phyloP scores from a whole-genome alignment of 768 basidiomycete species.

The Mycena pura region DNA sequence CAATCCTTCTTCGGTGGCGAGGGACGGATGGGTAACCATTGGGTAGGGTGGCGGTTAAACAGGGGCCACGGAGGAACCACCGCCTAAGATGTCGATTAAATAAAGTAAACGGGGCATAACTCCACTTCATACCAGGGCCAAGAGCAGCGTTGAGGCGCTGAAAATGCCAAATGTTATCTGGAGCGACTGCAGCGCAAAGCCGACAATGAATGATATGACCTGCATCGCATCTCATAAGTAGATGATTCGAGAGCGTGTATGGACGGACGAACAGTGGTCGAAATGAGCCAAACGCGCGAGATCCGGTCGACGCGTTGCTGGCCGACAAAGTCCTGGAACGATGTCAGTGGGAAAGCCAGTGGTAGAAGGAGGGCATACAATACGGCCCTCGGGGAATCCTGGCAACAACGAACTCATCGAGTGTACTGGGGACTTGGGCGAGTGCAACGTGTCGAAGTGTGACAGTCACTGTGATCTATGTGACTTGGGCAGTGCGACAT shows the following conservation, averaged over 20 bases:
- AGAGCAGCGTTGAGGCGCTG: slow-evolving; percentile 43
- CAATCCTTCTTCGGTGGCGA: slow-evolving; percentile 38
- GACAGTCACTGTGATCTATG: no score
- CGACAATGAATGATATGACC: slow-evolving; percentile 62
- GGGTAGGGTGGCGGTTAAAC: slow-evolving; percentile 66
- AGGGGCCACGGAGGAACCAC: slow-evolving; percentile 75
- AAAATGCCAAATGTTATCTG: slow-evolving; percentile 59
- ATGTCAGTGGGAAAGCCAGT: neutral
- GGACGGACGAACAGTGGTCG: slow-evolving; percentile 50
- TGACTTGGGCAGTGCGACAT: no score
- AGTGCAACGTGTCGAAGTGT: neutral
- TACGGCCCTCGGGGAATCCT: slow-evolving; percentile 48
- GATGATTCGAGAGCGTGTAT: neutral
- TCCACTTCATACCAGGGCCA: slow-evolving; percentile 48
- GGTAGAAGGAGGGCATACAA: slow-evolving; percentile 35
- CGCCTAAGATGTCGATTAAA: slow-evolving; percentile 44
- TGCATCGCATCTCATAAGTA: slow-evolving; percentile 34
- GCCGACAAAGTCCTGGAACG: slow-evolving; percentile 64
- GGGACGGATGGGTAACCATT: slow-evolving; percentile 56
- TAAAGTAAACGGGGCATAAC: neutral
- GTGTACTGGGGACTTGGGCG: neutral
- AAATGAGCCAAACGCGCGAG: slow-evolving; percentile 49
- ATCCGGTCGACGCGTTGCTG: slow-evolving; percentile 61
- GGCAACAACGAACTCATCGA: slow-evolving; percentile 35
- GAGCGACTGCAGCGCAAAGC: slow-evolving; percentile 64